These are phyloP conservation scores for Leucocoprinus sp. DNA, from an alignment of 768 basidiomycete genomes.

Conservation along the genomic window DNA sequence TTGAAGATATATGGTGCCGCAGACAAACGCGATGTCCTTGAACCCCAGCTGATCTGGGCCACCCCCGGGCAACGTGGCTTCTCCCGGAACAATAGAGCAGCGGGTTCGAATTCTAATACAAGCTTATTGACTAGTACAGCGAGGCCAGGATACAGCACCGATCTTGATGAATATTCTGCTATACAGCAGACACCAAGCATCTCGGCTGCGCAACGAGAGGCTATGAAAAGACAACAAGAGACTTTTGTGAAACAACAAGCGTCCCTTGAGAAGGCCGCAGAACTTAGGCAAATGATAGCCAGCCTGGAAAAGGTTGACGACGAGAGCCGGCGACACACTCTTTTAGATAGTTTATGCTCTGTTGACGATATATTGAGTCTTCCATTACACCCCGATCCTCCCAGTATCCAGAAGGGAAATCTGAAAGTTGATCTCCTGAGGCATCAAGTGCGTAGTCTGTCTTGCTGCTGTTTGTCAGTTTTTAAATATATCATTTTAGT, in stretches of 20 bases:
- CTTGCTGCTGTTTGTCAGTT: not conserved
- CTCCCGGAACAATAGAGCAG: constrained; percentile 6
- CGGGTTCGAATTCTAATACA: not conserved
- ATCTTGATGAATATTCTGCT: not conserved
- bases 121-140: not conserved
- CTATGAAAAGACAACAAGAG: constrained; percentile 33
- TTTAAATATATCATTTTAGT: constrained; percentile 31
- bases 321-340: constrained; percentile 58
- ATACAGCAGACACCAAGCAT: not conserved
- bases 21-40: constrained; percentile 50
- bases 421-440: constrained; percentile 67
- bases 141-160: not conserved
- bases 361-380: constrained; percentile 65
- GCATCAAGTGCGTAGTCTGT: constrained; percentile 55
- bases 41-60: constrained; percentile 66
- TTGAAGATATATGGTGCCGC: constrained; percentile 65
- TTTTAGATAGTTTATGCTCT: constrained; percentile 63
- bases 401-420: constrained; percentile 57
- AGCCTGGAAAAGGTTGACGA: constrained; percentile 73
- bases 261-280: constrained; percentile 50
- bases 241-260: constrained; percentile 39
- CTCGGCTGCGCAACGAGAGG: constrained; percentile 13
- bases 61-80: constrained; percentile 63
- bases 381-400: constrained; percentile 64
- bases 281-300: constrained; percentile 57